These are phyloP conservation scores for Farysia itapuensis DNA, from an alignment of 1,284 basidiomycete genomes.

Conservation along the genomic window DNA sequence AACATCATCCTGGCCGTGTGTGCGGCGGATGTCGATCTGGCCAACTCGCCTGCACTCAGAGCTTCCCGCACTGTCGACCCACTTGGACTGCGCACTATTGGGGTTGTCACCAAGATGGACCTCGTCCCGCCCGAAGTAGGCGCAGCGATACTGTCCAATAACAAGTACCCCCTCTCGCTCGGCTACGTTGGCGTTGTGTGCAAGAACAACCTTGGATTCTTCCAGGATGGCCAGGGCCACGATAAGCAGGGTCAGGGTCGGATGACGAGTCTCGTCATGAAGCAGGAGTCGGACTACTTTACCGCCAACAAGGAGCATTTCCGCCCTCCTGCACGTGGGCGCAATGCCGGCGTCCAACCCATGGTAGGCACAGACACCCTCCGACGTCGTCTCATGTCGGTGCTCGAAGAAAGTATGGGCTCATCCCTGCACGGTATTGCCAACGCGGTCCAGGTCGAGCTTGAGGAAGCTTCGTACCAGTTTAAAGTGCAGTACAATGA, in stretches of 20 bases:
- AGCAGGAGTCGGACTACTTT: constrained; percentile 81
- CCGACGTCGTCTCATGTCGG: constrained; percentile 86
- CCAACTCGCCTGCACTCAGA: constrained; percentile 92
- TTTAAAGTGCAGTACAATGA: constrained; percentile 99
- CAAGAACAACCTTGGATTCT: constrained; percentile 45
- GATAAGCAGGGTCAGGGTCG: constrained; percentile 40
- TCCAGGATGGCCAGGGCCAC: constrained; percentile 40
- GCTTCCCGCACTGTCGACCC: constrained; percentile 93
- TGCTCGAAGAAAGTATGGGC: constrained; percentile 95
- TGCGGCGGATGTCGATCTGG: constrained; percentile 95
- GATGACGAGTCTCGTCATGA: constrained; percentile 65
- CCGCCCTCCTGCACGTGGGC: constrained; percentile 61
- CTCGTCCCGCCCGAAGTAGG: constrained; percentile 84
- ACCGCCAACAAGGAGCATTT: constrained; percentile 72
- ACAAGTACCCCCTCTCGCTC: constrained; percentile 93
- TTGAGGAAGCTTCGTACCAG: constrained; percentile 94
- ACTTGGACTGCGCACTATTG: constrained; percentile 89
- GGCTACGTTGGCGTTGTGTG: constrained; percentile 98
- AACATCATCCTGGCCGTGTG: constrained; percentile 98
- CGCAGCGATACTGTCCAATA: constrained; percentile 78
- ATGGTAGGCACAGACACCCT: constrained; percentile 88
- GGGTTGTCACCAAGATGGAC: constrained; percentile 99
- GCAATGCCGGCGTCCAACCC: constrained; percentile 62
- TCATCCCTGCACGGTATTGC: constrained; percentile 91
- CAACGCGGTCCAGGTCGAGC: constrained; percentile 92